Conservation (phyloP, 805 yeast species). For the Ogataea wickerhamii region DNA sequence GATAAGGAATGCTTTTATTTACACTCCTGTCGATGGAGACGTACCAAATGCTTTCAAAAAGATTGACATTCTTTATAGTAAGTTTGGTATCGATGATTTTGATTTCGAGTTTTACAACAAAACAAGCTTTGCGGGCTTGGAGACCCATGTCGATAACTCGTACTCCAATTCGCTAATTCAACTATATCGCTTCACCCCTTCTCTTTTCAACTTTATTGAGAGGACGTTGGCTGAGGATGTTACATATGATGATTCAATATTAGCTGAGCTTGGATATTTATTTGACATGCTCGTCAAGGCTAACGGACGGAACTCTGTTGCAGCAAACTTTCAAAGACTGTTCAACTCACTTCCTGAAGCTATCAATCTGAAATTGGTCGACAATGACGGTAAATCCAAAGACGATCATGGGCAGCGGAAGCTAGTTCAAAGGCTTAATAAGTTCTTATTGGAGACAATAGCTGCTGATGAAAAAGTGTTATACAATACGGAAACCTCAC, state of each 20-base stretch:
- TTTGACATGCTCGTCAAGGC: slow-evolving; percentile 90
- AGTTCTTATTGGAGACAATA: slow-evolving; percentile 53
- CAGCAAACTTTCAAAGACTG: slow-evolving; percentile 69
- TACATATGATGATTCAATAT: slow-evolving; percentile 45
- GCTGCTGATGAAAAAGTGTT: slow-evolving; percentile 45
- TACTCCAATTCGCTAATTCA: slow-evolving; percentile 78
- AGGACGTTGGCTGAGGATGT: slow-evolving; percentile 53
- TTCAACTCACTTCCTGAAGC: slow-evolving; percentile 51
- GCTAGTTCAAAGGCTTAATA: slow-evolving; percentile 51
- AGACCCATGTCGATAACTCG: slow-evolving; percentile 77
- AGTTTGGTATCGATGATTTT: slow-evolving; percentile 90
- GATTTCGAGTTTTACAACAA: slow-evolving; percentile 83
- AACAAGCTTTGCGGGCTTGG: slow-evolving; percentile 78
- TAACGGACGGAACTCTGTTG: slow-evolving; percentile 70
- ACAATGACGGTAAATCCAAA: slow-evolving; percentile 43
- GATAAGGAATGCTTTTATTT: slow-evolving; percentile 29
- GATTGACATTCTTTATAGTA: slow-evolving; percentile 75
- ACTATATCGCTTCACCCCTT: slow-evolving; percentile 72
- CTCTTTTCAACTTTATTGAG: slow-evolving; percentile 62
- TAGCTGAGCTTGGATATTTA: slow-evolving; percentile 82
- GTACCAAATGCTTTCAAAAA: slow-evolving; percentile 75
- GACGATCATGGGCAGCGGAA: slow-evolving; percentile 43
- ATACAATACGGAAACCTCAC: slow-evolving; percentile 17
- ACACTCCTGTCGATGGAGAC: slow-evolving; percentile 33
- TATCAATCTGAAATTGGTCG: slow-evolving; percentile 47